These are phyloP conservation scores for Pachysandra terminalis DNA, from an alignment of 164 flowering plant species.

Conservation along the genomic window DNA sequence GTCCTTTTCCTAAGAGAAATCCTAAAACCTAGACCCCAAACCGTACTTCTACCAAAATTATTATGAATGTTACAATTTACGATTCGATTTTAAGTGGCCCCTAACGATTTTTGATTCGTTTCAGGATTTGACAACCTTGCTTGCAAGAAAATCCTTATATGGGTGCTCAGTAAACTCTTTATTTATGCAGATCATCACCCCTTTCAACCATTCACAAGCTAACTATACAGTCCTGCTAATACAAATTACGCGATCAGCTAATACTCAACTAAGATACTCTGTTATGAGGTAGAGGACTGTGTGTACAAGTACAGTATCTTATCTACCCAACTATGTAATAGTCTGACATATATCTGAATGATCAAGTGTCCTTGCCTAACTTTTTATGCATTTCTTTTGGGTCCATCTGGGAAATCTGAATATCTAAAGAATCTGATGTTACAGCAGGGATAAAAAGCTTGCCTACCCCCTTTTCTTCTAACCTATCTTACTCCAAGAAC, in stretches of 20 bases:
- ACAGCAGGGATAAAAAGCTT: conserved; percentile 6
- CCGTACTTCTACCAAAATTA: no score
- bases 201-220: neutral
- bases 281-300: no score
- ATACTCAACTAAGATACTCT: neutral
- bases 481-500: neutral
- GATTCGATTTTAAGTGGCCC: no score
- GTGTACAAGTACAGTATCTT: neutral
- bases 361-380: conserved; percentile 8
- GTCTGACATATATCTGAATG: neutral
- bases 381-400: conserved; percentile 13
- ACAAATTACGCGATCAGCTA: neutral
- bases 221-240: neutral
- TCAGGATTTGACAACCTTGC: no score
- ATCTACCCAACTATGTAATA: neutral
- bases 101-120: no score
- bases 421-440: conserved; percentile 3
- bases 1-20: no score
- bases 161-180: neutral
- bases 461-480: conserved; percentile 1
- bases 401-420: conserved; percentile 10
- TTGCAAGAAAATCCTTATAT: no score
- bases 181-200: neutral
- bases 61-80: no score
- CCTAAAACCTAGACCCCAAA: no score